Evolutionary conservation across 306 rosid species (phyloP), one percentile per base, ranked within the genome.

Genomic region (Sphenostylis stenocarpa): DNA sequence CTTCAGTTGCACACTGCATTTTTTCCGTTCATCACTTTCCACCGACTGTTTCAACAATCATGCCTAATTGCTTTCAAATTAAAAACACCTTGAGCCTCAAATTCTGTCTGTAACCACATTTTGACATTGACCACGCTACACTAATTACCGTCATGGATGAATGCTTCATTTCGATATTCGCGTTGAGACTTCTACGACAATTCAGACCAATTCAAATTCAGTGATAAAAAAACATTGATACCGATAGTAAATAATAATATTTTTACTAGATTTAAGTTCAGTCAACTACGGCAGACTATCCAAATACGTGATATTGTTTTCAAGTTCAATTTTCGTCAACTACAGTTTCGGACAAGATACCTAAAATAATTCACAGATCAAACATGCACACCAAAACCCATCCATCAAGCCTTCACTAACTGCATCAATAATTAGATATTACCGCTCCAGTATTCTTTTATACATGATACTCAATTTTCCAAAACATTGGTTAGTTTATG

Each of bases 251-350:
- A 26, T 7, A 76, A 14, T 15, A 28, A 28, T 15, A 51, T 24
- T 26, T n/a, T 53, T n/a, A 31, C 52, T 3, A 47, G 63, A 20
- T 61, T 34, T 34, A 80, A 24, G 49, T 48, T 68, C 77, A 23
- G 20, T 26, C 72, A 57, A 45, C 76, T 67, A 67, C 47, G 44
- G 45, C 8, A 41, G 28, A 61, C 55, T 15, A 69, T 57, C 3
- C 24, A 24, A 16, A 60, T n/a, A 49, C 29, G 21, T 19, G n/a
- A 26, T 29, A 21, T 23, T 26, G 17, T 55, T 77, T 55, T 57
- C 20, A 33, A 20, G 71, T 69, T 69, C 82, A 44, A 31, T 61
- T 48, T 19, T 19, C 44, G 49, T 56, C 76, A 65, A 75, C 19
- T 60, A 60, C 49, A 41, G 61, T 53, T 26, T 38, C 12, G 15